Evolutionary conservation across 495 filamentous ascomycete species (phyloP).

Genomic region (Ramalina intermedia): DNA sequence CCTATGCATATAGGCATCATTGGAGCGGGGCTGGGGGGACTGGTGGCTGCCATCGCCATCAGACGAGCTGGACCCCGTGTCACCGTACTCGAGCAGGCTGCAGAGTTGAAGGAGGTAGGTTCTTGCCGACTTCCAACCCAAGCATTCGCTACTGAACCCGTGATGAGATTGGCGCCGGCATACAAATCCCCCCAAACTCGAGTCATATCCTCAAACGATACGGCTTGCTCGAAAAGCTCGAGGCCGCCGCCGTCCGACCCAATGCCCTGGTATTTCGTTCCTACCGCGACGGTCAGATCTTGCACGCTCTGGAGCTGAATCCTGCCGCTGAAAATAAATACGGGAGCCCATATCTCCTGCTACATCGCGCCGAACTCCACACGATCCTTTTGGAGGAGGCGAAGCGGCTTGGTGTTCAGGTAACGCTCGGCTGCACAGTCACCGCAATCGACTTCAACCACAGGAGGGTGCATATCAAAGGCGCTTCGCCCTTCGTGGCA

Average conservation of each 20-base stretch:
- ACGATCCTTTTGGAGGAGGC: conserved; percentile 36
- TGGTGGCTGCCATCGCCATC: conserved; percentile 35
- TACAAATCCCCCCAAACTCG: conserved; percentile 44
- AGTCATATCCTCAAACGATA: conserved; percentile 35
- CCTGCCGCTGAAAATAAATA: conserved; percentile 19
- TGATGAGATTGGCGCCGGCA: conserved; percentile 38
- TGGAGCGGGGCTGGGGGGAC: conserved; percentile 37
- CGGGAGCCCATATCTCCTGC: conserved; percentile 31
- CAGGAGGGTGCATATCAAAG: conserved; percentile 23
- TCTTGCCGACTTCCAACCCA: not conserved
- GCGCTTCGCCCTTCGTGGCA: conserved; percentile 22
- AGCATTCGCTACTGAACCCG: not conserved
- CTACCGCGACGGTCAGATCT: conserved; percentile 38
- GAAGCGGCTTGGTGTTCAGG: conserved; percentile 34
- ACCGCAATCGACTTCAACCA: conserved; percentile 27
- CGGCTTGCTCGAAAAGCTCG: conserved; percentile 32
- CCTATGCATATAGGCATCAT: conserved; percentile 28
- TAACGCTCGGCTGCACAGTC: conserved; percentile 32
- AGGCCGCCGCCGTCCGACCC: conserved; percentile 35
- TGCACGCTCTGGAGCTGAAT: conserved; percentile 32
- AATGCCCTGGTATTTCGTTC: conserved; percentile 41
- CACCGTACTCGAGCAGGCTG: conserved; percentile 33
- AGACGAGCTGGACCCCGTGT: conserved; percentile 28
- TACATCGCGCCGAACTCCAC: conserved; percentile 45
- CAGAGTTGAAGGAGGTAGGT: conserved; percentile 29